Conservation (phyloP, 768 basidiomycete genomes). For the Boletellus ananas region DNA sequence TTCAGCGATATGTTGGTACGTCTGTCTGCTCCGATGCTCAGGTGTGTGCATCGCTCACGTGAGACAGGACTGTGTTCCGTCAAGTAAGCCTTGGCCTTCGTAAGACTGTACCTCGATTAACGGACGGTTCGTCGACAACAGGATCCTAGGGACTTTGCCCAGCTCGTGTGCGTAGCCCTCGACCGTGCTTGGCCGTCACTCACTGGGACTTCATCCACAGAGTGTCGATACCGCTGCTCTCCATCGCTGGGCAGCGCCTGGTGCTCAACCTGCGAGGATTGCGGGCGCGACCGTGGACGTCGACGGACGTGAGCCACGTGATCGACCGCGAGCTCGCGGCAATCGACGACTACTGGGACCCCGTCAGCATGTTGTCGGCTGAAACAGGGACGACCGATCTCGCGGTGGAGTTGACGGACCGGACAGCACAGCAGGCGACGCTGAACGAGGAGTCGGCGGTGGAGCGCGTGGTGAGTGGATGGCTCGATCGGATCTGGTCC, state of each 20-base stretch:
- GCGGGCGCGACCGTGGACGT: neutral
- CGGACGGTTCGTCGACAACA: neutral
- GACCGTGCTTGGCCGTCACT: no score
- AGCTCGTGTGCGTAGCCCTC: constrained; percentile 6
- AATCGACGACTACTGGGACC: neutral
- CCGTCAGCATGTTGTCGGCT: neutral
- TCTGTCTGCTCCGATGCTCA: neutral
- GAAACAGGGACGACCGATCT: neutral
- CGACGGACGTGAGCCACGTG: constrained; percentile 5
- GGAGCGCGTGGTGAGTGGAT: neutral
- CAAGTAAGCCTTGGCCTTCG: neutral
- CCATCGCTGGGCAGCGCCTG: constrained; percentile 17
- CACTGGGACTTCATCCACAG: neutral
- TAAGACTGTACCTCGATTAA: neutral
- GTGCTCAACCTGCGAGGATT: constrained; percentile 17
- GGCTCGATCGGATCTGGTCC: no score
- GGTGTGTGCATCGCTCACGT: neutral
- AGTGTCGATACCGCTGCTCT: constrained; percentile 13
- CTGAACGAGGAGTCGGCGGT: neutral
- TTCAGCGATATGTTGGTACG: constrained; percentile 10
- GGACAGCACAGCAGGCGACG: neutral
- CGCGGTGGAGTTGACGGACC: neutral
- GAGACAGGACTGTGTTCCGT: constrained; percentile 4
- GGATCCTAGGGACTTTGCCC: constrained; percentile 6
- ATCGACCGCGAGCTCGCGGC: constrained; percentile 8